Conservation (phyloP, 2,329 filamentous ascomycete genomes). For the Beauveria sp. region DNA sequence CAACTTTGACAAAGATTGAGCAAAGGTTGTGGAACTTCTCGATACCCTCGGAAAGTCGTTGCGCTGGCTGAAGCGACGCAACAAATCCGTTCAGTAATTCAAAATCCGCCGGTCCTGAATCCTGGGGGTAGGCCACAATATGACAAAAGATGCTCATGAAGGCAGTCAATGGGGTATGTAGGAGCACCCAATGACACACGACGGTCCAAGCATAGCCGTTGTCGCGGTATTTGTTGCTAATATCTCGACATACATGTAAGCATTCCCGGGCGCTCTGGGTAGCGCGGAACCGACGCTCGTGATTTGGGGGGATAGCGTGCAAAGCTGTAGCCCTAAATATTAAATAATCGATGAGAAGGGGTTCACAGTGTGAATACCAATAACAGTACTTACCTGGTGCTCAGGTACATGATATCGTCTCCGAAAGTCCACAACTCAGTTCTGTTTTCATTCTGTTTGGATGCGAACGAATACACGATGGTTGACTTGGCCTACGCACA, state of each 20-base stretch:
- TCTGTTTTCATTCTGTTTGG: neutral
- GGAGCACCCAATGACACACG: conserved; percentile 3
- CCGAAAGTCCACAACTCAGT: neutral
- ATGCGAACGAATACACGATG: neutral
- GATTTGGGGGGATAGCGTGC: conserved; percentile 1
- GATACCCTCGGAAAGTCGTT: neutral
- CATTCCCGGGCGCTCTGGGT: neutral
- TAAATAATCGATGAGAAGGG: neutral
- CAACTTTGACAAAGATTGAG: conserved; percentile 1
- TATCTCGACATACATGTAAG: neutral
- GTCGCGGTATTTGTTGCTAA: neutral
- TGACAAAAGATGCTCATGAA: conserved; percentile 4
- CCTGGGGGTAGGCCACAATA: neutral
- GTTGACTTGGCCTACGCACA: neutral
- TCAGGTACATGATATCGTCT: conserved; percentile 1
- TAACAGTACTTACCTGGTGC: neutral
- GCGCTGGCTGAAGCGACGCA: neutral
- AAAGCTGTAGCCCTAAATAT: neutral
- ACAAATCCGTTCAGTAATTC: neutral
- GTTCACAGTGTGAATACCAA: neutral
- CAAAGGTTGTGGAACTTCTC: conserved; percentile 3
- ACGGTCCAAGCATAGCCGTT: neutral
- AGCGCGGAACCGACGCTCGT: neutral
- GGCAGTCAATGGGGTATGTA: neutral
- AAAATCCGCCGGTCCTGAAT: neutral